phyloP scores from a whole-genome alignment of 768 basidiomycete species.

The Boletus eberwhitei region DNA sequence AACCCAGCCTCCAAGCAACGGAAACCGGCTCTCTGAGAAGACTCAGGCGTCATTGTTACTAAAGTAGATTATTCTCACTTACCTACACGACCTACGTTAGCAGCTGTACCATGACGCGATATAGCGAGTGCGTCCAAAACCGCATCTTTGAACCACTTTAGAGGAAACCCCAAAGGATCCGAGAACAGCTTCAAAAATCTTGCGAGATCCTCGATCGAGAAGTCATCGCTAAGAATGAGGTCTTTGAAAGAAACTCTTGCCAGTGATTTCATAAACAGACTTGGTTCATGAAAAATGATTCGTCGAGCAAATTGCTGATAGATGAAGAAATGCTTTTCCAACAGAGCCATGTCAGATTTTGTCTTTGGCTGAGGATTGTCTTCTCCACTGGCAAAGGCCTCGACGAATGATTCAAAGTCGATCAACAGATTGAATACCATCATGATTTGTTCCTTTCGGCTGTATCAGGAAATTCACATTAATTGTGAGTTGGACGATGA shows the following conservation, averaged over 20 bases:
- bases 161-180: conserved; percentile 9
- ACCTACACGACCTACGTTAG: conserved; percentile 12
- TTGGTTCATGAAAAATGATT: conserved; percentile 29
- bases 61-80: neutral
- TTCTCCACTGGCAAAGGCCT: neutral
- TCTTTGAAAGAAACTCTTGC: conserved; percentile 33
- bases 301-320: conserved; percentile 28
- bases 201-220: conserved; percentile 22
- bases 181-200: conserved; percentile 8
- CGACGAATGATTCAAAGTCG: conserved; percentile 3
- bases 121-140: conserved; percentile 23
- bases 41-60: neutral
- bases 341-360: neutral
- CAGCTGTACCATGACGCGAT: conserved; percentile 5
- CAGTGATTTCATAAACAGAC: conserved; percentile 26
- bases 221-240: conserved; percentile 31
- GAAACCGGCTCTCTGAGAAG: conserved; percentile 14
- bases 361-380: neutral
- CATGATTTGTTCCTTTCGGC: conserved; percentile 4
- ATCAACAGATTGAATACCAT: neutral
- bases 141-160: conserved; percentile 29
- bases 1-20: conserved; percentile 32
- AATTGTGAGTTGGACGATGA: neutral
- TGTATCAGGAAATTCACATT: neutral
- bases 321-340: neutral